Conservation (phyloP, 768 basidiomycete species). For the Pleurotus ostreatus region DNA sequence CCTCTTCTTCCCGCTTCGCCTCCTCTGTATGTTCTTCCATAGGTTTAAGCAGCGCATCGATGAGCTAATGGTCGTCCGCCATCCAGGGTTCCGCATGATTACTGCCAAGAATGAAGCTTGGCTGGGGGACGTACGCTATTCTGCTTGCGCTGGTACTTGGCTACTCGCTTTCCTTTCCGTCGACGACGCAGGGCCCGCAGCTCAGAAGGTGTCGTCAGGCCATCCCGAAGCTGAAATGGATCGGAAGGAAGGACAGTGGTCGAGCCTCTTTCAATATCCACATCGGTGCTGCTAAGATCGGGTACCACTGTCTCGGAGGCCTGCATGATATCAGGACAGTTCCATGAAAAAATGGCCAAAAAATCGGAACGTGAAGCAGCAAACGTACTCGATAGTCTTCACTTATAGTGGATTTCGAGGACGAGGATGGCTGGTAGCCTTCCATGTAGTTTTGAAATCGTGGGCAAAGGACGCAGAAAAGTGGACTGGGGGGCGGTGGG, state of each 20-base stretch:
- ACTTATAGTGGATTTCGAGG: constrained; percentile 23
- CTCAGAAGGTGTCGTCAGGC: constrained; percentile 57
- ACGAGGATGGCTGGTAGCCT: constrained; percentile 25
- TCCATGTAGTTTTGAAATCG: constrained; percentile 26
- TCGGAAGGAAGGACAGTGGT: constrained; percentile 37
- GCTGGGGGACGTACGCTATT: constrained; percentile 51
- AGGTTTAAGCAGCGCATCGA: constrained; percentile 81
- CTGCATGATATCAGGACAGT: constrained; percentile 23
- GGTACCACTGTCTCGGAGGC: constrained; percentile 49
- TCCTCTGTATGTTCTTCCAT: constrained; percentile 88
- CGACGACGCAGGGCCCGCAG: constrained; percentile 57
- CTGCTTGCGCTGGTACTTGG: constrained; percentile 63
- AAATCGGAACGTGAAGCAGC: constrained; percentile 12
- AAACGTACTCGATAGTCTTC: constrained; percentile 20
- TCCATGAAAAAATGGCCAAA: constrained; percentile 9
- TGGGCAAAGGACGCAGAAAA: constrained; percentile 21
- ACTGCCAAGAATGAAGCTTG: neutral
- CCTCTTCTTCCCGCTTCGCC: constrained; percentile 66
- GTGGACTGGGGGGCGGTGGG: constrained; percentile 25
- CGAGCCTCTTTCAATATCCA: constrained; percentile 29
- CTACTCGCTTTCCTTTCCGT: constrained; percentile 60
- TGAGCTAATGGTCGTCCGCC: constrained; percentile 51
- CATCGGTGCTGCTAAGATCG: constrained; percentile 31
- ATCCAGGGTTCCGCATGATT: neutral
- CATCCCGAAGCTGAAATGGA: constrained; percentile 64